Evolutionary conservation across 2,329 filamentous ascomycete genomes (phyloP), one percentile per base, ranked within the genome.

Genomic region (Penicillium sp.): DNA sequence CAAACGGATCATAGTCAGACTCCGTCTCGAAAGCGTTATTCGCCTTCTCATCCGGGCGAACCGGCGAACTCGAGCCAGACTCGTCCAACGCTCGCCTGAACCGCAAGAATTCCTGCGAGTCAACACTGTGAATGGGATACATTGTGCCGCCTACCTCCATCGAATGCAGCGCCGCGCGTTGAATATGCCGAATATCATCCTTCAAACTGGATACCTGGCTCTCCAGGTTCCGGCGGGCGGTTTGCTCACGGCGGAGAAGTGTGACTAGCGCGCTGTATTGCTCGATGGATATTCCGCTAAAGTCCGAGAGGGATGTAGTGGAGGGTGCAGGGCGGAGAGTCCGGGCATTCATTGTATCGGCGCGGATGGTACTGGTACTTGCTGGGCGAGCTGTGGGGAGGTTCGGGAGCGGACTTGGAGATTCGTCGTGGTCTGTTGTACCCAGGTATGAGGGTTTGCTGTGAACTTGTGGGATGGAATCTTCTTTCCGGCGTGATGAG

Each of bases 221-320:
- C 64, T 82, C 80, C 1, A 82, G 70, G 22, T 72, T 73, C 39
- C 77, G 73, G 34, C 80, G 78, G 1, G 80, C 79, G 5, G 73
- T 75, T 61, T 81, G 78, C 62, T 82, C 80, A 50, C 78, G 71
- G 5, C 78, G 75, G 12, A 82, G 72, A 1, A 82, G 71, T 12
- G 75, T 79, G 31, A 81, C 75, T 2, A 82, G 70, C 0, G 77
- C 75, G 58, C 77, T 80, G 62, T 81, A 81, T 55, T 81, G 78
- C 43, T 82, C 79, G 15, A 79, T 73, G 4, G 79, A 79, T 42
- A 79, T 77, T 7, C 70, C 68, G 34, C 66, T 63, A 51, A 71
- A 69, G 45, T 77, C 74, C 10, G 66, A 67, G 20, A 73, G 54
- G 1, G 74, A 76, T 6, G 66, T 66, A 17, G 74, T 66, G 0